Percentiles rank a stretch among this genome's conserved stretches.
Evolutionary conservation across 805 yeast species (phyloP).

Genomic region (Hanseniaspora valbyensis): DNA sequence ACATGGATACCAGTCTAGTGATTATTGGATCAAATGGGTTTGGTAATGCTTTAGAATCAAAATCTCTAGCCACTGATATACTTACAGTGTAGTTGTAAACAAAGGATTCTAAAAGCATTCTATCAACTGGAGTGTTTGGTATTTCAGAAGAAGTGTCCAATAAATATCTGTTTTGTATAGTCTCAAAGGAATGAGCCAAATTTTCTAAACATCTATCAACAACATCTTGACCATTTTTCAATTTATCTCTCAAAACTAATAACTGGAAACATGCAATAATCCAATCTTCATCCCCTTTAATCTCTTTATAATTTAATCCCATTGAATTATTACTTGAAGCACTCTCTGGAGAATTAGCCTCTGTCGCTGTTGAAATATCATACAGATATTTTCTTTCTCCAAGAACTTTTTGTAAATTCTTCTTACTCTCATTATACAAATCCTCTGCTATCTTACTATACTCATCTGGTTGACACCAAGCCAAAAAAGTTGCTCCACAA

Average conservation of each 20-base stretch:
- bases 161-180: constrained; percentile 18
- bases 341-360: constrained; percentile 9
- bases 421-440: constrained; percentile 19
- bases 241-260: constrained; percentile 19
- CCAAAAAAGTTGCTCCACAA: constrained; percentile 22
- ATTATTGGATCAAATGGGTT: constrained; percentile 19
- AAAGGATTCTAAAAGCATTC: constrained; percentile 21
- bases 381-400: constrained; percentile 8
- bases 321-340: background rate
- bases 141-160: constrained; percentile 11
- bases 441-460: constrained; percentile 18
- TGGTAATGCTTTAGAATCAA: constrained; percentile 18
- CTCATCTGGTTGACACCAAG: constrained; percentile 21
- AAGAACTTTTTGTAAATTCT: constrained; percentile 12
- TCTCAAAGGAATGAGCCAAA: constrained; percentile 19
- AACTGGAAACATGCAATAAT: constrained; percentile 20
- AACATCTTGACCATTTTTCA: constrained; percentile 19
- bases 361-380: constrained; percentile 1
- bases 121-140: constrained; percentile 19
- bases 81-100: constrained; percentile 22
- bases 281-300: constrained; percentile 21
- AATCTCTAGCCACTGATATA: constrained; percentile 18
- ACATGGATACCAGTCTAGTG: constrained; percentile 17
- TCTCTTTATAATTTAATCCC: constrained; percentile 14
- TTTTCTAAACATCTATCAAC: constrained; percentile 20